Conservation (phyloP, 1,284 basidiomycete genomes). For the Pterulicium gracile region DNA sequence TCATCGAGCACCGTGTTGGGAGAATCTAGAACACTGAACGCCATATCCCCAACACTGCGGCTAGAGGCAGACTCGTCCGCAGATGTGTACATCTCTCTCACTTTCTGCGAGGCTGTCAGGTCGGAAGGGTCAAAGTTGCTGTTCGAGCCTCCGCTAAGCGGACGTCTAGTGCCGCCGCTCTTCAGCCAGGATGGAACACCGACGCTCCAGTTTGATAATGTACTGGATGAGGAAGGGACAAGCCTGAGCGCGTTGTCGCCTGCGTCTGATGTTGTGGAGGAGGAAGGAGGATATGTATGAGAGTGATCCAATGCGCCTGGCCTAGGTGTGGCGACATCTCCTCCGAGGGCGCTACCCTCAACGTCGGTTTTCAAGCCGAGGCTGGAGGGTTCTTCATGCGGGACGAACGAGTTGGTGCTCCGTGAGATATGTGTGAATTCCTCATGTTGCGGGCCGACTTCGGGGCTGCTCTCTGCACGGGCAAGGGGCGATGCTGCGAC, state of each 20-base stretch:
- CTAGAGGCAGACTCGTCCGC: constrained; percentile 21
- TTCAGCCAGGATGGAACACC: constrained; percentile 66
- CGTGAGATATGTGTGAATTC: constrained; percentile 63
- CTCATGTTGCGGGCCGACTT: constrained; percentile 23
- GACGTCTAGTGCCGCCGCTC: constrained; percentile 40
- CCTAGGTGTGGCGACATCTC: neutral
- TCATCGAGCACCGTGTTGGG: constrained; percentile 51
- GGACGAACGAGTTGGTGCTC: constrained; percentile 36
- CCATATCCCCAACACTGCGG: constrained; percentile 41
- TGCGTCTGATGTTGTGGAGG: constrained; percentile 30
- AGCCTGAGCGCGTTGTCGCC: constrained; percentile 27
- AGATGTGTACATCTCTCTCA: constrained; percentile 51
- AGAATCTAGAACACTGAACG: constrained; percentile 68
- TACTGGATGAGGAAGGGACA: constrained; percentile 16
- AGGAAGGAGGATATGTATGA: constrained; percentile 74
- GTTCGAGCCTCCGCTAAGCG: constrained; percentile 22
- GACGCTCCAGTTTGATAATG: constrained; percentile 37
- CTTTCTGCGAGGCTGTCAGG: constrained; percentile 16
- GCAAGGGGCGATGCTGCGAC: constrained; percentile 15
- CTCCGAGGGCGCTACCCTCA: neutral
- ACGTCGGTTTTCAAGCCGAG: constrained; percentile 21
- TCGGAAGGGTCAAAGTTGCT: constrained; percentile 16
- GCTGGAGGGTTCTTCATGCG: constrained; percentile 46
- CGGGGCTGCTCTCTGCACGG: neutral
- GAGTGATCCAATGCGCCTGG: constrained; percentile 17